Conservation (phyloP, 345 rosid genomes). For the Toxicodendron radicans region DNA sequence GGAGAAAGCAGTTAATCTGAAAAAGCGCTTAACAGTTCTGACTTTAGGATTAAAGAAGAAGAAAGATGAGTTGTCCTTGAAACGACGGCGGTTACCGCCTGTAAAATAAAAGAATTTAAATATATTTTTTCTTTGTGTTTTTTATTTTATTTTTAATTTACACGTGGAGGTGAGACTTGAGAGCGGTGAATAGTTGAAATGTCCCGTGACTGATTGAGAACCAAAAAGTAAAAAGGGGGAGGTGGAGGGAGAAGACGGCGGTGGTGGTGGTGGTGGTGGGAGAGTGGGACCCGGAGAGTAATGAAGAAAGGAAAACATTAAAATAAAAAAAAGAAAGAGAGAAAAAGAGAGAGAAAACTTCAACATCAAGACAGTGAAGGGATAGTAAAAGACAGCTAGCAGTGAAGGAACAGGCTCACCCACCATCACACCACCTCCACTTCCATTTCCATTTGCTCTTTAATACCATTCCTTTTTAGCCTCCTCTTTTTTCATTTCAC, state of each 20-base stretch:
- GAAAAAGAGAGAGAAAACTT: conserved; percentile 37
- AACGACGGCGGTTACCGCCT: conserved; percentile 15
- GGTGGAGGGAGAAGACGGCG: too few species aligned
- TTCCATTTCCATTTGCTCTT: conserved; percentile 19
- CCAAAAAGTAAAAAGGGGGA: too few species aligned
- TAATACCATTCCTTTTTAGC: conserved; percentile 17
- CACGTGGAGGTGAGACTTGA: too few species aligned
- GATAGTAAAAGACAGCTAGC: conserved; percentile 70
- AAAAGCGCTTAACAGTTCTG: background rate
- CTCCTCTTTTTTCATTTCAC: background rate
- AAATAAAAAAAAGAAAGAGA: background rate
- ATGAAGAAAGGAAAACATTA: too few species aligned
- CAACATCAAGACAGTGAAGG: conserved; percentile 47
- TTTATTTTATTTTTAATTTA: too few species aligned
- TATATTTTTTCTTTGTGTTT: too few species aligned
- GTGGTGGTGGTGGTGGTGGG: background rate
- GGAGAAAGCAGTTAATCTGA: background rate
- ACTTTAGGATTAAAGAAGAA: too few species aligned
- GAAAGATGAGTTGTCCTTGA: too few species aligned
- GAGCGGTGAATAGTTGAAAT: background rate
- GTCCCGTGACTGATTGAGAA: background rate
- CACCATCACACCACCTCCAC: conserved; percentile 28
- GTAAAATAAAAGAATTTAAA: too few species aligned
- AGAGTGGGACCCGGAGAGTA: conserved; percentile 17
- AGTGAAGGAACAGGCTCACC: conserved; percentile 58